Base-by-base conservation (phyloP, 345 rosid genomes). In the Melastoma malabathricum region DNA sequence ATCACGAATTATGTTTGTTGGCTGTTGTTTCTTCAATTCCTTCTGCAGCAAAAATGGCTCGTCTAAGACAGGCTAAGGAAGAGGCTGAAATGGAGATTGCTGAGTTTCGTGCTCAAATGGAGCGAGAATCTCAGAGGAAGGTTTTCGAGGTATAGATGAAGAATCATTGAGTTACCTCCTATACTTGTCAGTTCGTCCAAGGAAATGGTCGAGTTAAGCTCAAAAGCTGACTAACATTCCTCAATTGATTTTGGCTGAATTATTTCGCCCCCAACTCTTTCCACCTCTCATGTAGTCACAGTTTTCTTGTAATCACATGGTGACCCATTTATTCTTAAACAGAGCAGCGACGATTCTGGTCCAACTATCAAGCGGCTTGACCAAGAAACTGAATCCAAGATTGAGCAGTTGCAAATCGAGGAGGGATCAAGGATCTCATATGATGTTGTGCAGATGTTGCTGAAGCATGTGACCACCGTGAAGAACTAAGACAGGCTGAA, bases 301-400 rank as follows among this genome's bases (percentile, higher is more conserved):
- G 38, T 29, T 29, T 29, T 5, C 9, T 29, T 29, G 6, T 29
- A 29, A 29, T 29, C 38, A 29, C 38, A 4, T 29, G 38, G 38
- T 4, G 38, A 29, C 6, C 38, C 6, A 10, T 29, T 29, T 29
- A 29, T 29, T 10, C 38, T 58, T 52, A 38, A 64, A 69, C 83
- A 89, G 95, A 82, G 79, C 9, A 78, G 85, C 48, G 97, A 93
- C 38, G 89, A 85, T 64, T 89, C 97, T 0, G 93, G 97, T 46
- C 84, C 86, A 46, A 89, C 78, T 55, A 93, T 85, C 67, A 84
- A 77, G 79, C 75, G 93, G 68, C 89, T 84, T 7, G 97, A 84
- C 72, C 54, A 60, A 46, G 94, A 88, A 68, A 87, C 97, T 4
- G 75, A 67, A 14, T 61, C 65, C 7, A 88, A 82, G 77, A 88